Evolutionary conservation across 2,329 filamentous ascomycete species (phyloP).

Genomic region (Ascocoryne sarcoides): DNA sequence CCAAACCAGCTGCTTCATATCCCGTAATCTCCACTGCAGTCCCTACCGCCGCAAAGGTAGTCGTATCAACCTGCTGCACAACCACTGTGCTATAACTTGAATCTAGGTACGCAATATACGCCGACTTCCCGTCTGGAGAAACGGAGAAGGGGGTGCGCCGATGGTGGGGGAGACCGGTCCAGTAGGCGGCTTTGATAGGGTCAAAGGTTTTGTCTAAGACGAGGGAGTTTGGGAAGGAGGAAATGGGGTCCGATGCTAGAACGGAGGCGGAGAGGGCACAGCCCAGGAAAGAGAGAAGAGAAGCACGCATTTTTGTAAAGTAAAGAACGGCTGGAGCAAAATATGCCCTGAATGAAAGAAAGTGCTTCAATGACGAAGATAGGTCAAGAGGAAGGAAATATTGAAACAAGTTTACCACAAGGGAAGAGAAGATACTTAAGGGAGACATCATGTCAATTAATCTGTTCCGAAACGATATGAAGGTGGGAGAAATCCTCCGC

Average conservation of each 20-base stretch:
- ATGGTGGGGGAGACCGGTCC: slow-evolving; percentile 52
- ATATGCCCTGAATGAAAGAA: too few species aligned
- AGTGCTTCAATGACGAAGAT: too few species aligned
- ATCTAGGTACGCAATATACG: slow-evolving; percentile 53
- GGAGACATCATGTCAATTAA: too few species aligned
- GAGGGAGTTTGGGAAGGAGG: slow-evolving; percentile 34
- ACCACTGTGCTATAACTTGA: slow-evolving; percentile 45
- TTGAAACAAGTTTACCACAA: too few species aligned
- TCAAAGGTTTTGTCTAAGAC: slow-evolving; percentile 44
- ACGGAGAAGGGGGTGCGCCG: slow-evolving; percentile 54
- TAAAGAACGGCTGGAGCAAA: slow-evolving; percentile 15
- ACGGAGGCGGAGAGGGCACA: slow-evolving; percentile 8
- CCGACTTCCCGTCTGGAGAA: slow-evolving; percentile 49
- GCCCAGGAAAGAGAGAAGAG: slow-evolving; percentile 18
- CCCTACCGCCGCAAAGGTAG: slow-evolving; percentile 45
- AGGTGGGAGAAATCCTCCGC: too few species aligned
- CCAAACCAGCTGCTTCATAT: slow-evolving; percentile 51
- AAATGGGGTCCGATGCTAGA: slow-evolving; percentile 15
- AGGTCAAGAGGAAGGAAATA: too few species aligned
- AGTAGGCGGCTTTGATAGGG: slow-evolving; percentile 51
- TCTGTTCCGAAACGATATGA: too few species aligned
- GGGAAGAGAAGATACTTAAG: too few species aligned
- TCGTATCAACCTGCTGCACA: slow-evolving; percentile 46
- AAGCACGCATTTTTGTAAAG: slow-evolving; percentile 16
- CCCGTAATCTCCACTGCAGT: slow-evolving; percentile 41